Conservation (phyloP, 2,329 filamentous ascomycete genomes). For the Aurifilum marmelostoma region DNA sequence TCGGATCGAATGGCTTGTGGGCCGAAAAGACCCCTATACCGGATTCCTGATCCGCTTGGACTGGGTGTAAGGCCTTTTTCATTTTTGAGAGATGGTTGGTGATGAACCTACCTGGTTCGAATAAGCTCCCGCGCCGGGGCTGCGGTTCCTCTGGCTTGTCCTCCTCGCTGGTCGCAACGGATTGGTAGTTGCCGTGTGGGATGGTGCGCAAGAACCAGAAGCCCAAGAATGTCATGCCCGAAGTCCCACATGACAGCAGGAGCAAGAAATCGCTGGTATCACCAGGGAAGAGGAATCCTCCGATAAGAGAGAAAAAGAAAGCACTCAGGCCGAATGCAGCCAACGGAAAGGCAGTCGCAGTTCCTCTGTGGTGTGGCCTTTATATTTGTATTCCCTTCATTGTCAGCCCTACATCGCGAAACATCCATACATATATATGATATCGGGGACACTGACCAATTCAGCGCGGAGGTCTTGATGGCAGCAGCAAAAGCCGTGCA, state of each 20-base stretch:
- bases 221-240: constrained; percentile 71
- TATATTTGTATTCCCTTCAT: no score
- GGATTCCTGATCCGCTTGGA: constrained; percentile 32
- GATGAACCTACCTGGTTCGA: constrained; percentile 46
- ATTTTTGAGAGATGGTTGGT: constrained; percentile 42
- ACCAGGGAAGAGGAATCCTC: constrained; percentile 77
- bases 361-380: constrained; percentile 78
- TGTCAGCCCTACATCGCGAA: not conserved
- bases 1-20: constrained; percentile 22
- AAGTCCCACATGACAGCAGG: constrained; percentile 79
- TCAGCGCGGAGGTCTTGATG: constrained; percentile 84
- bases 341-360: constrained; percentile 90
- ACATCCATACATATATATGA: no score
- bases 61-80: constrained; percentile 34
- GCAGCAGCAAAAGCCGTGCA: constrained; percentile 89
- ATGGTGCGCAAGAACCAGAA: constrained; percentile 86
- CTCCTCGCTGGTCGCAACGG: constrained; percentile 49
- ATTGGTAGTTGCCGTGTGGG: constrained; percentile 61
- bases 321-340: constrained; percentile 93
- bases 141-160: constrained; percentile 42
- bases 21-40: constrained; percentile 10
- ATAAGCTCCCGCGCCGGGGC: constrained; percentile 46
- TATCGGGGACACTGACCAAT: constrained; percentile 60
- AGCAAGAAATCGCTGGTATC: constrained; percentile 82
- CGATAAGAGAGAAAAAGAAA: constrained; percentile 89